These are phyloP conservation scores for Mortierella polycephala DNA, from an alignment of 371 early-diverging fungal genomes.

Conservation along the genomic window DNA sequence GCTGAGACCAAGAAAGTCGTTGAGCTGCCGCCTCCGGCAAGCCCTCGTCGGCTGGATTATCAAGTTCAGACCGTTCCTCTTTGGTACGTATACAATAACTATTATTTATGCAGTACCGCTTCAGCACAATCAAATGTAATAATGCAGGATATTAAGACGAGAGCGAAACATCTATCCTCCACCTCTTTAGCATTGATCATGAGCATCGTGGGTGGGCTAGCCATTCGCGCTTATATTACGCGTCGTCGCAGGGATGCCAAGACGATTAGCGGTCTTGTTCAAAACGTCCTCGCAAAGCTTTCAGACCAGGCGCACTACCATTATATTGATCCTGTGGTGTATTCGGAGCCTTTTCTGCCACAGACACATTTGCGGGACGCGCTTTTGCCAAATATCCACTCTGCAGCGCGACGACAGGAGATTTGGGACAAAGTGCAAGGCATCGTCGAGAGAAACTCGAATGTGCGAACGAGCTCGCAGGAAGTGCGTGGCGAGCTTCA, in stretches of 20 bases:
- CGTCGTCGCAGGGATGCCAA: slow-evolving; percentile 25
- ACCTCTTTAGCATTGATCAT: slow-evolving; percentile 8
- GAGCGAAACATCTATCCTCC: not conserved
- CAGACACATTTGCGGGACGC: slow-evolving; percentile 43
- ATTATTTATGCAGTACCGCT: not conserved
- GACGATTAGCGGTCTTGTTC: slow-evolving; percentile 41
- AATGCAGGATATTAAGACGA: not conserved
- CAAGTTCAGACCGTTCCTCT: slow-evolving; percentile 26
- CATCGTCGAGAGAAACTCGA: slow-evolving; percentile 45
- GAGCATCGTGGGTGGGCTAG: slow-evolving; percentile 6
- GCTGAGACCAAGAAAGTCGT: slow-evolving; percentile 28
- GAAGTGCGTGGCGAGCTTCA: slow-evolving; percentile 47
- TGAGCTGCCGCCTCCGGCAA: slow-evolving; percentile 45
- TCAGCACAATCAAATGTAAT: not conserved
- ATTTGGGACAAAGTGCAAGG: slow-evolving; percentile 40
- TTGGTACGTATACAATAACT: slow-evolving; percentile 7
- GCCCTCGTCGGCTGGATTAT: slow-evolving; percentile 39
- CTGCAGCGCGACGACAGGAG: slow-evolving; percentile 35
- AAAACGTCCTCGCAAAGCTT: slow-evolving; percentile 34
- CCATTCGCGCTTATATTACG: slow-evolving; percentile 17
- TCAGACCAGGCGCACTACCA: slow-evolving; percentile 46
- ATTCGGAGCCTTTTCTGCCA: slow-evolving; percentile 32
- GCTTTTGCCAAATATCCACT: slow-evolving; percentile 27
- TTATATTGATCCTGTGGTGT: slow-evolving; percentile 47
- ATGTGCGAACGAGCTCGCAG: slow-evolving; percentile 33